phyloP scores from a whole-genome alignment of 495 filamentous ascomycete genomes.

The Penicillium nucicola region DNA sequence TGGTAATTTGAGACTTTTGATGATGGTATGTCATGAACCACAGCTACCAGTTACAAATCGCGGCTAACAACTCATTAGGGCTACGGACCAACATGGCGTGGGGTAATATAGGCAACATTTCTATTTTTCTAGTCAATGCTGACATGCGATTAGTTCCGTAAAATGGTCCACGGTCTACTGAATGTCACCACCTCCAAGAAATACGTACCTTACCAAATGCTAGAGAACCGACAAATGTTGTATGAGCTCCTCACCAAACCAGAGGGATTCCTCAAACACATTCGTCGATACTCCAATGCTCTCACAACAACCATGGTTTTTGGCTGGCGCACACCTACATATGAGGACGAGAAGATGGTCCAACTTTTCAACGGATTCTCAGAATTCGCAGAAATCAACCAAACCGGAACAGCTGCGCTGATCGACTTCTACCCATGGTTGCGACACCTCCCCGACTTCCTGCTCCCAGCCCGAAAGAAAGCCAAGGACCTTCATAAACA shows the following conservation, averaged over 20 bases:
- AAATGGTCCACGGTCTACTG: conserved; percentile 33
- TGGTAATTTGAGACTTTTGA: conserved; percentile 26
- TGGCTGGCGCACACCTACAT: conserved; percentile 46
- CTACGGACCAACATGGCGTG: conserved; percentile 30
- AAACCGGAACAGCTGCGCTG: conserved; percentile 35
- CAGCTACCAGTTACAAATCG: neutral
- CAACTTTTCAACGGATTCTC: conserved; percentile 53
- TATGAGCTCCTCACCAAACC: conserved; percentile 28
- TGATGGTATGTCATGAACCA: conserved; percentile 24
- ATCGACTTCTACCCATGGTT: conserved; percentile 34
- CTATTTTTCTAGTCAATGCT: neutral
- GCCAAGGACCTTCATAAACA: conserved; percentile 39
- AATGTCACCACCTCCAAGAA: conserved; percentile 30
- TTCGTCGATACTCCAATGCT: conserved; percentile 52
- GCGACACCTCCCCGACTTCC: conserved; percentile 22
- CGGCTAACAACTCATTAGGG: conserved; percentile 3
- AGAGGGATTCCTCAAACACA: conserved; percentile 42
- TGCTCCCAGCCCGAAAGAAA: conserved; percentile 24
- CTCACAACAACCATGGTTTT: conserved; percentile 57
- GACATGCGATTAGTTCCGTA: conserved; percentile 18
- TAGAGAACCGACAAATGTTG: conserved; percentile 33
- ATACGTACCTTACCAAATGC: conserved; percentile 40
- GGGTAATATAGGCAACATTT: neutral
- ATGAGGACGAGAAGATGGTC: conserved; percentile 48
- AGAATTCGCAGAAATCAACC: conserved; percentile 40